These are phyloP conservation scores for Potentilla sterilis DNA, from an alignment of 306 rosid species.

Conservation along the genomic window DNA sequence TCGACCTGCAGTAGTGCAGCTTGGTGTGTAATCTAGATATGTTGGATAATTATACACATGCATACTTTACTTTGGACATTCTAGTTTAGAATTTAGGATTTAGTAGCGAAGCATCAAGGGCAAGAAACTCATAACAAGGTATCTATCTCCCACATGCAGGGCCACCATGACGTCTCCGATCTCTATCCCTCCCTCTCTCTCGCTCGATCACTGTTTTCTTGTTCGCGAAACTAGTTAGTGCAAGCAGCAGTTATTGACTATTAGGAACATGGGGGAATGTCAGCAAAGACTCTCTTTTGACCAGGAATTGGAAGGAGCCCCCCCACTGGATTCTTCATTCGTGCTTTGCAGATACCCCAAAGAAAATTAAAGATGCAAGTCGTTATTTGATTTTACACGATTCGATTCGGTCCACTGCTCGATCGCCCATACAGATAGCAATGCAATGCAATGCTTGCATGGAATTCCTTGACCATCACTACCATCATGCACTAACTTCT, in stretches of 20 bases:
- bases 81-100: background rate
- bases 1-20: background rate
- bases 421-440: slow-evolving; percentile 3
- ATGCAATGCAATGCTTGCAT: background rate
- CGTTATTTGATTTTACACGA: background rate
- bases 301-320: slow-evolving; percentile 24
- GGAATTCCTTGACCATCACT: slow-evolving; percentile 2
- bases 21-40: background rate
- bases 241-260: slow-evolving; percentile 35
- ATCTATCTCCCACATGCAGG: background rate
- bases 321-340: slow-evolving; percentile 35
- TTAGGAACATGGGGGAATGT: slow-evolving; percentile 33
- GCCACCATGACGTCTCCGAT: background rate
- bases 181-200: background rate
- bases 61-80: too few species aligned
- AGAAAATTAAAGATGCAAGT: background rate
- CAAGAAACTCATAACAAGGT: background rate
- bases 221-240: background rate
- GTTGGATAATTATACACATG: too few species aligned
- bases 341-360: slow-evolving; percentile 30
- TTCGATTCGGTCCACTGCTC: slow-evolving; percentile 24
- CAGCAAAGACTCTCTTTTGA: slow-evolving; percentile 41
- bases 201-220: background rate
- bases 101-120: background rate
- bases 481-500: background rate